Conservation (phyloP, 1,139 yeast species). For the Trichomonascaceae sp. region DNA sequence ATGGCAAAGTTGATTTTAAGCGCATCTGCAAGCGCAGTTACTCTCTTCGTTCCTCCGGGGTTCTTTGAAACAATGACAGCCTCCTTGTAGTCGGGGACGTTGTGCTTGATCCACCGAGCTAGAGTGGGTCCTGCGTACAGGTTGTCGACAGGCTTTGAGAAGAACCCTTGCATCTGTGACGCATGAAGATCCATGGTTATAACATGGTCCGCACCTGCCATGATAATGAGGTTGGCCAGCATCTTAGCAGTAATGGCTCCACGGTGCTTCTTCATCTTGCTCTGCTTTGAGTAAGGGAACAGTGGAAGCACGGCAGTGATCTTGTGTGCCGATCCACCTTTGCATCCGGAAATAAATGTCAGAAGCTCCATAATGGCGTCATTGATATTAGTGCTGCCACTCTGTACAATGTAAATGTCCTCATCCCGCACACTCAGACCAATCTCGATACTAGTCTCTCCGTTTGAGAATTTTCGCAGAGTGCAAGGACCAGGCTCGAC, state of each 20-base stretch:
- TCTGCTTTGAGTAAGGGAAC: slow-evolving; percentile 94
- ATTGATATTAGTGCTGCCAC: slow-evolving; percentile 79
- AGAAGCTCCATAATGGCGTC: slow-evolving; percentile 95
- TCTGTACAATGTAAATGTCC: slow-evolving; percentile 90
- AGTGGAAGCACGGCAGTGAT: slow-evolving; percentile 96
- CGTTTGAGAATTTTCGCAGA: slow-evolving; percentile 82
- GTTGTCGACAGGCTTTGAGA: slow-evolving; percentile 93
- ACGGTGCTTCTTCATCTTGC: slow-evolving; percentile 95
- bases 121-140: slow-evolving; percentile 92
- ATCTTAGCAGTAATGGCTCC: slow-evolving; percentile 99
- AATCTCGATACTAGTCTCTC: slow-evolving; percentile 93
- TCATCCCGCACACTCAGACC: slow-evolving; percentile 93
- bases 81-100: slow-evolving; percentile 67
- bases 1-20: slow-evolving; percentile 93
- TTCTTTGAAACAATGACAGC: slow-evolving; percentile 89
- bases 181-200: slow-evolving; percentile 98
- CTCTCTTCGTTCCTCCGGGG: slow-evolving; percentile 98
- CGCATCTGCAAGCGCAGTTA: slow-evolving; percentile 91
- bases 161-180: slow-evolving; percentile 98
- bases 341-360: slow-evolving; percentile 86
- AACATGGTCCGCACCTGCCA: slow-evolving; percentile 99
- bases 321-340: slow-evolving; percentile 94
- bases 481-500: slow-evolving; percentile 94
- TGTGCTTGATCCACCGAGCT: slow-evolving; percentile 91
- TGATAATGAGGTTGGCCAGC: slow-evolving; percentile 86